Base-by-base conservation (phyloP, 139 green algal genomes). In the Chara braunii region DNA sequence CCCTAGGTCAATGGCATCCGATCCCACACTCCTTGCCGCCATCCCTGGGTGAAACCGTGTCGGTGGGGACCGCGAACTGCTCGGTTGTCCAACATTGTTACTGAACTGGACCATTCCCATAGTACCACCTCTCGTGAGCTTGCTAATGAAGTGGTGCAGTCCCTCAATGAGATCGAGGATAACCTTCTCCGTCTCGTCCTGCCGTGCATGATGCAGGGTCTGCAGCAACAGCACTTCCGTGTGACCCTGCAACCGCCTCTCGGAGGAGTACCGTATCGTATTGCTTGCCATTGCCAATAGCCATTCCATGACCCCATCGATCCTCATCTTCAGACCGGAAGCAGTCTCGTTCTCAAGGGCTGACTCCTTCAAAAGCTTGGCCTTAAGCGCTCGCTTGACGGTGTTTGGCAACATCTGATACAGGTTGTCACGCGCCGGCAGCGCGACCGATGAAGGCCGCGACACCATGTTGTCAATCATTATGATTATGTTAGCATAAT, bases 401-500 rank as follows among this genome's bases (percentile, higher is more conserved):
- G 53, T 30, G 5, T 31, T 31, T 7, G 53, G 18, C 40, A 63
- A 7, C 53, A 63, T 63, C 30, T 51, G 5, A 36, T 63, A 63
- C 53, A 63, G 8, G 30, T 31, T 63, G 8, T 63, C 53, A 6
- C 53, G 53, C 53, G 53, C 8, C 26, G 50, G 26, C 30, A 35
- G 7, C 30, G 53, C 53, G 14, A 35, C 53, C 50, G 36, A 63
- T n/a, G n/a, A n/a, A n/a, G n/a, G n/a, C n/a, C n/a, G n/a, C n/a
- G n/a, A n/a, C 23, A 74, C 65, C 65, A 74, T 43, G 14, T 57
- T 74, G 45, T 74, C 65, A 29, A 74, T 72, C 9, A 40, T 40
- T 40, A 60, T 71, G 54, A 74, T 37, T 42, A 70, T 14, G 30
- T 74, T 72, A 22, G 65, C 65, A 29, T 74, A 74, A 3, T 74